These are phyloP conservation scores for Penicillium angulare DNA, from an alignment of 495 filamentous ascomycete species.

Conservation along the genomic window DNA sequence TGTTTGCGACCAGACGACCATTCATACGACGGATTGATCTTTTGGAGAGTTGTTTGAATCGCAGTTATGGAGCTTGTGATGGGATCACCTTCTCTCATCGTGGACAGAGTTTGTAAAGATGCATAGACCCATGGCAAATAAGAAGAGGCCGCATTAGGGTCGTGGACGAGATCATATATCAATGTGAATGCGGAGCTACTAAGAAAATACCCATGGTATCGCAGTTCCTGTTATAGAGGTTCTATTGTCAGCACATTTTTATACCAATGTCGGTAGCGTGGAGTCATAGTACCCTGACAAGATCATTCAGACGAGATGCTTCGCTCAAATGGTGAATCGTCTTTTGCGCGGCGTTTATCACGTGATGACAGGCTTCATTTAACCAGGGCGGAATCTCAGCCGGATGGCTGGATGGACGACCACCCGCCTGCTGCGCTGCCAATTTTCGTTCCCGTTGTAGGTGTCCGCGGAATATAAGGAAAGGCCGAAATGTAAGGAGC, in stretches of 20 bases:
- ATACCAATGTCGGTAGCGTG: not conserved
- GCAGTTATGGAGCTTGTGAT: slow-evolving; percentile 31
- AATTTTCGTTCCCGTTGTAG: slow-evolving; percentile 33
- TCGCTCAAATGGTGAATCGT: slow-evolving; percentile 39
- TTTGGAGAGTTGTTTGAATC: slow-evolving; percentile 34
- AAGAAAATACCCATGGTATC: slow-evolving; percentile 42
- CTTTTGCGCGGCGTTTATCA: slow-evolving; percentile 33
- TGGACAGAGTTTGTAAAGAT: slow-evolving; percentile 29
- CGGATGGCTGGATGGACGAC: slow-evolving; percentile 14
- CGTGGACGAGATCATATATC: slow-evolving; percentile 42
- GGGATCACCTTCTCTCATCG: slow-evolving; percentile 31
- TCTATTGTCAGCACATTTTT: not conserved
- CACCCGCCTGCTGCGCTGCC: slow-evolving; percentile 6
- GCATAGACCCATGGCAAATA: slow-evolving; percentile 45
- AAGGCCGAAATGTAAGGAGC: slow-evolving; percentile 45
- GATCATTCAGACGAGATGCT: slow-evolving; percentile 33
- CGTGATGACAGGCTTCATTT: slow-evolving; percentile 43
- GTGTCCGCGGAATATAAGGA: slow-evolving; percentile 44
- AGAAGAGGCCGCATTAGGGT: slow-evolving; percentile 25
- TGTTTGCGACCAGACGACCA: slow-evolving; percentile 14
- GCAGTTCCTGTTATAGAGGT: slow-evolving; percentile 30
- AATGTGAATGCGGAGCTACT: slow-evolving; percentile 37
- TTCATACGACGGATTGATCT: slow-evolving; percentile 36
- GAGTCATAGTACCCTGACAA: slow-evolving; percentile 28
- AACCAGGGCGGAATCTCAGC: slow-evolving; percentile 40